Conservation (phyloP, 108 stramenopile species). For the Cyclotella kingstonii region DNA sequence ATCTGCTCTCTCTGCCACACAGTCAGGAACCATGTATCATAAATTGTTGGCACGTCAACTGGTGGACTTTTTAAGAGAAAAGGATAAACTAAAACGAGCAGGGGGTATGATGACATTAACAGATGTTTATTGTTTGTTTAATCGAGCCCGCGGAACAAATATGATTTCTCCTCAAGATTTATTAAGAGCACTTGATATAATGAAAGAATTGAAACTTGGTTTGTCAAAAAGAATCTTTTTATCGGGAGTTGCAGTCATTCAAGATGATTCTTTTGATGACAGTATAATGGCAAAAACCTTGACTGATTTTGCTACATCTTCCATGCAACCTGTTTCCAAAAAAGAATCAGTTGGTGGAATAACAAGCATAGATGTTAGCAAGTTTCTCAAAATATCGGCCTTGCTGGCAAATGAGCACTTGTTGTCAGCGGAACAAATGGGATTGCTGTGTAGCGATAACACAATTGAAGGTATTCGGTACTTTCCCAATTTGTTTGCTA, state of each 20-base stretch:
- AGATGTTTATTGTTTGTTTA: constrained; percentile 86
- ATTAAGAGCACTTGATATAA: constrained; percentile 62
- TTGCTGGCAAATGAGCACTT: constrained; percentile 85
- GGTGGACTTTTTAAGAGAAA: constrained; percentile 82
- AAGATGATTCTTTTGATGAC: constrained; percentile 67
- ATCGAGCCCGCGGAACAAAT: constrained; percentile 95
- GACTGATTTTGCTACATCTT: constrained; percentile 37
- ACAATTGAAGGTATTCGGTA: constrained; percentile 78
- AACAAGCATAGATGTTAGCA: constrained; percentile 63
- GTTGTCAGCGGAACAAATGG: constrained; percentile 72
- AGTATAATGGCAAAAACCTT: constrained; percentile 55
- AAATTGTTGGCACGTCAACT: constrained; percentile 93
- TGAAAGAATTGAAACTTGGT: constrained; percentile 72
- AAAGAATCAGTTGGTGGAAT: constrained; percentile 31
- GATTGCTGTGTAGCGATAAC: constrained; percentile 79
- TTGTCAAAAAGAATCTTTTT: constrained; percentile 78
- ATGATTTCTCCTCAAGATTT: constrained; percentile 96
- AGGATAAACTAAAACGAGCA: constrained; percentile 45
- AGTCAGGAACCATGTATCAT: constrained; percentile 77
- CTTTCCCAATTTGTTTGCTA: constrained; percentile 75
- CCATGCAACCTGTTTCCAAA: constrained; percentile 9
- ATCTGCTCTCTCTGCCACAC: constrained; percentile 82
- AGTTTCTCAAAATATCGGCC: constrained; percentile 62
- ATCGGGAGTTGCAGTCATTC: constrained; percentile 86
- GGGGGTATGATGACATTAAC: constrained; percentile 81